Evolutionary conservation across 2,329 filamentous ascomycete genomes (phyloP).

Genomic region (Endocalyx cinctus): DNA sequence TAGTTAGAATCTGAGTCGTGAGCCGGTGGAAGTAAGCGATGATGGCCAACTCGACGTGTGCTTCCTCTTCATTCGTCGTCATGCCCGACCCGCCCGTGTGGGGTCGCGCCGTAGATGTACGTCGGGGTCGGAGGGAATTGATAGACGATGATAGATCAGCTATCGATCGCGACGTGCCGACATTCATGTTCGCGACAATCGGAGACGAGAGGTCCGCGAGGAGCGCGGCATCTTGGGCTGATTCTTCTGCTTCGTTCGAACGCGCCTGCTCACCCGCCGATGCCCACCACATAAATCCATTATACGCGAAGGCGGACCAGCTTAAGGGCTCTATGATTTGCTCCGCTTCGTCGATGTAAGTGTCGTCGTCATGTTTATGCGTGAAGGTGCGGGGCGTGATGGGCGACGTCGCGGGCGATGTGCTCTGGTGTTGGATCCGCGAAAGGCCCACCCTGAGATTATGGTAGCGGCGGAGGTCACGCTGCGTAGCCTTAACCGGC

Average conservation of each 20-base stretch:
- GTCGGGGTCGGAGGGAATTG: slow-evolving; percentile 37
- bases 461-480: slow-evolving; percentile 78
- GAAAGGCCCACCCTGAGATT: slow-evolving; percentile 61
- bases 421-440: slow-evolving; percentile 32
- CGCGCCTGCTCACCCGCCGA: slow-evolving; percentile 70
- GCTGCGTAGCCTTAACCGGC: slow-evolving; percentile 78
- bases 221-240: slow-evolving; percentile 49
- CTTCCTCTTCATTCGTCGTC: slow-evolving; percentile 35
- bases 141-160: slow-evolving; percentile 39
- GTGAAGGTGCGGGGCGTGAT: slow-evolving; percentile 12
- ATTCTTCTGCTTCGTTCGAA: slow-evolving; percentile 56
- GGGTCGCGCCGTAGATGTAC: slow-evolving; percentile 16
- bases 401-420: slow-evolving; percentile 15
- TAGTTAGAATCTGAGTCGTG: slow-evolving; percentile 60
- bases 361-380: slow-evolving; percentile 12
- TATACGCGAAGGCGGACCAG: slow-evolving; percentile 73
- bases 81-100: too few relatives aligned
- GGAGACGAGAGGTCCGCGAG: slow-evolving; percentile 45
- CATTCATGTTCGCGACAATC: slow-evolving; percentile 16
- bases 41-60: slow-evolving; percentile 61
- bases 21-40: slow-evolving; percentile 80
- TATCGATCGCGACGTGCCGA: slow-evolving; percentile 26
- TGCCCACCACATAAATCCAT: slow-evolving; percentile 87
- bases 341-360: slow-evolving; percentile 20
- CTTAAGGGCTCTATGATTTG: slow-evolving; percentile 57